phyloP scores from a whole-genome alignment of 306 rosid species.

The Quercus agrifolia region DNA sequence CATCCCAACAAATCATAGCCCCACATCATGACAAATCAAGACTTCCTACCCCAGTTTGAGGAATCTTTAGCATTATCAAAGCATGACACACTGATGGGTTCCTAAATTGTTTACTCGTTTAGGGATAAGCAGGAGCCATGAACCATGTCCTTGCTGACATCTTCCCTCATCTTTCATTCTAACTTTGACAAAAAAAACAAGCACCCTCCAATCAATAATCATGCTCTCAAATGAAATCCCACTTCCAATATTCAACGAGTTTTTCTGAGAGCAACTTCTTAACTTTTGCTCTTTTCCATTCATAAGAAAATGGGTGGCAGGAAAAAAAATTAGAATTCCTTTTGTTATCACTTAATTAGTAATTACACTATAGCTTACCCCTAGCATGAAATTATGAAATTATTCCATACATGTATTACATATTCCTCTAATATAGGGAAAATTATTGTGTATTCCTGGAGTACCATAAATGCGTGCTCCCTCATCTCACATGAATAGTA shows the following conservation, averaged over 20 bases:
- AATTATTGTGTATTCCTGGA: no score
- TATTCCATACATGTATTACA: no score
- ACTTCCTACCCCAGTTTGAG: conserved; percentile 22
- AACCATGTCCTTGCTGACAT: conserved; percentile 17
- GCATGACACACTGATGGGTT: conserved; percentile 29
- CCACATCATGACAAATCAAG: conserved; percentile 39
- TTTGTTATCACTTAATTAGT: neutral
- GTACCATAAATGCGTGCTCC: no score
- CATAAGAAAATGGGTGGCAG: neutral
- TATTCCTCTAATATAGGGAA: no score
- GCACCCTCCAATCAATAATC: neutral
- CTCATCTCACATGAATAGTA: no score
- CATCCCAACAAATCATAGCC: conserved; percentile 8
- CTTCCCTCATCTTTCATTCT: neutral
- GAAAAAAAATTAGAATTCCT: neutral
- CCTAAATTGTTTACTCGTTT: conserved; percentile 22
- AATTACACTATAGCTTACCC: conserved; percentile 1
- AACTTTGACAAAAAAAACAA: conserved; percentile 16
- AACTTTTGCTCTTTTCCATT: conserved; percentile 9
- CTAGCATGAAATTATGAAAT: neutral
- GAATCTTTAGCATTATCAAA: conserved; percentile 28
- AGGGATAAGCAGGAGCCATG: conserved; percentile 1
- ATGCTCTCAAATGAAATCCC: conserved; percentile 21
- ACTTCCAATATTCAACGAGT: conserved; percentile 15
- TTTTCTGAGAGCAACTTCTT: conserved; percentile 26